Evolutionary conservation across 192 early-diverging fungal species (phyloP).

Genomic region (Coemansia sp.): DNA sequence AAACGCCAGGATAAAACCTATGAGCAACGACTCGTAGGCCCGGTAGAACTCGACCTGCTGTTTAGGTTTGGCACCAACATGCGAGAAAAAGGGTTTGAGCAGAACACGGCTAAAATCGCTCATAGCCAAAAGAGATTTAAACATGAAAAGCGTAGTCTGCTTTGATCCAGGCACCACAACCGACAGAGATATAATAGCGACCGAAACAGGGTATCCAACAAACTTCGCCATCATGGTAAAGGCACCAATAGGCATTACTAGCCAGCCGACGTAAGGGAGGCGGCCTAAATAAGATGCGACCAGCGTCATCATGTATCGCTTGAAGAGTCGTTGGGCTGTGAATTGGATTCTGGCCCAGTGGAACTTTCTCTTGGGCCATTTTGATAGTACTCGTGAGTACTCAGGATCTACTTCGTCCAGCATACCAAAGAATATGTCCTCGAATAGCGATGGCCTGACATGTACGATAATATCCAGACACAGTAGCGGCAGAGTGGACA

Average conservation of each 20-base stretch:
- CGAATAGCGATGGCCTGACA: constrained; percentile 26
- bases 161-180: constrained; percentile 31
- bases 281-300: constrained; percentile 24
- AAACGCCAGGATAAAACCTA: constrained; percentile 43
- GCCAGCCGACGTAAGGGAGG: constrained; percentile 38
- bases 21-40: constrained; percentile 31
- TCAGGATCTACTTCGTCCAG: constrained; percentile 39
- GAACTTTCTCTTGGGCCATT: constrained; percentile 38
- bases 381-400: constrained; percentile 26
- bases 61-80: constrained; percentile 42
- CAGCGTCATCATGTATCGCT: constrained; percentile 44
- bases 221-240: constrained; percentile 43
- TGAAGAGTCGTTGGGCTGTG: constrained; percentile 25
- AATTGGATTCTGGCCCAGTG: constrained; percentile 43
- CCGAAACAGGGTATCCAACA: constrained; percentile 38
- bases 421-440: constrained; percentile 40
- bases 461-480: constrained; percentile 41
- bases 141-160: constrained; percentile 31
- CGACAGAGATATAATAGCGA: constrained; percentile 18
- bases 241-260: constrained; percentile 37
- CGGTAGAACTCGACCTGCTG: constrained; percentile 39
- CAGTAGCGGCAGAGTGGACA: constrained; percentile 38
- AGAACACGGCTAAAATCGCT: constrained; percentile 48
- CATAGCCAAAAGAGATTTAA: constrained; percentile 51
- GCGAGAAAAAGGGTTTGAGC: constrained; percentile 41